Conservation (phyloP, 2,329 filamentous ascomycete genomes). For the Neonectria sp. region DNA sequence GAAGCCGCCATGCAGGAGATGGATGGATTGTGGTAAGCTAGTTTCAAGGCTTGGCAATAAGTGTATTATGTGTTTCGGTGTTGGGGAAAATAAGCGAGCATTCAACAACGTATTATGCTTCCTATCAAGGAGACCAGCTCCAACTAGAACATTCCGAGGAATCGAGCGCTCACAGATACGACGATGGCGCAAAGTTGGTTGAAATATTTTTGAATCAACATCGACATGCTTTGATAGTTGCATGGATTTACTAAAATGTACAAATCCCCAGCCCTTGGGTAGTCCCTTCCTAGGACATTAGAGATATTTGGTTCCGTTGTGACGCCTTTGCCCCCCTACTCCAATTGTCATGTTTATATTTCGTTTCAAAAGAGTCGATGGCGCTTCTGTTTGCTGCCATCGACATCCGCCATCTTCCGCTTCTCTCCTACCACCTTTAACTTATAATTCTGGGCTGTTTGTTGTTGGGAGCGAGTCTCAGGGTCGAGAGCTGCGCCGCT, state of each 20-base stretch:
- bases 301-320: constrained; percentile 34
- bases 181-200: not conserved
- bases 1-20: constrained; percentile 79
- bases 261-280: constrained; percentile 29
- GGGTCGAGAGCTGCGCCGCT: constrained; percentile 40
- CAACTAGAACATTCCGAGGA: too few species aligned
- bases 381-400: constrained; percentile 34
- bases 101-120: not conserved
- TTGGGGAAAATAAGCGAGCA: not conserved
- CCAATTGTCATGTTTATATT: constrained; percentile 30
- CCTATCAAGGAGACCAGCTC: too few species aligned
- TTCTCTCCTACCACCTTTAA: constrained; percentile 43
- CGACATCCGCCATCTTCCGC: constrained; percentile 34
- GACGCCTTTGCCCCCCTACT: constrained; percentile 35
- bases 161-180: not conserved
- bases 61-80: constrained; percentile 15
- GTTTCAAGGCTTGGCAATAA: not conserved
- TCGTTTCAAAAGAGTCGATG: constrained; percentile 42
- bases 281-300: constrained; percentile 36
- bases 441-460: constrained; percentile 44
- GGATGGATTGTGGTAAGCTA: constrained; percentile 65
- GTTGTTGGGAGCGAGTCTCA: constrained; percentile 45
- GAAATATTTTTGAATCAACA: not conserved
- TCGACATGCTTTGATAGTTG: constrained; percentile 35
- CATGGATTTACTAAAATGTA: constrained; percentile 43